A percentile compares a stretch with the other conserved stretches of the same genome.
These are phyloP conservation scores for Sordariomycetes sp. DNA, from an alignment of 2,329 filamentous ascomycete genomes.

Conservation along the genomic window DNA sequence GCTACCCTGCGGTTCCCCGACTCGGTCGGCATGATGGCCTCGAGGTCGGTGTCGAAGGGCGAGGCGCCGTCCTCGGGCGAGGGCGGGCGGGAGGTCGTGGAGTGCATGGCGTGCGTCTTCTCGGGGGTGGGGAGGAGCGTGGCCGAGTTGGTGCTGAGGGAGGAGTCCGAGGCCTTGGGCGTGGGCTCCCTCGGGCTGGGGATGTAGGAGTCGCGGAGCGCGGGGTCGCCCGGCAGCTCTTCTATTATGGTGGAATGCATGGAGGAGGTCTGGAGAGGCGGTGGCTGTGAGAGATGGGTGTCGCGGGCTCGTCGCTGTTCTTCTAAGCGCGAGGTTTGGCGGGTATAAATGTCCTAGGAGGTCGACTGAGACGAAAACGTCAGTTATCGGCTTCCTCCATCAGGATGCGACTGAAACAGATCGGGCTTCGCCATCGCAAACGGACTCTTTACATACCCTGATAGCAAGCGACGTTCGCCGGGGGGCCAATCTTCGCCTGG, in stretches of 20 bases:
- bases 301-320: background rate
- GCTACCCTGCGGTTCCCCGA: constrained; percentile 20
- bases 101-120: constrained; percentile 21
- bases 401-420: too few species aligned
- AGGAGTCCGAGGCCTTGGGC: background rate
- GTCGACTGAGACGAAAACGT: too few species aligned
- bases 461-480: too few species aligned
- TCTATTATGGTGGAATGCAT: background rate
- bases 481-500: too few species aligned
- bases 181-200: background rate
- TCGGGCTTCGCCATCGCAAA: too few species aligned
- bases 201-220: background rate
- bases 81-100: constrained; percentile 30
- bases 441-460: too few species aligned
- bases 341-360: too few species aligned
- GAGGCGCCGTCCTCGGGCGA: constrained; percentile 20
- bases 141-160: background rate
- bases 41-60: constrained; percentile 48
- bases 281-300: too few species aligned
- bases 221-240: background rate
- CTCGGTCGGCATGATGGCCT: constrained; percentile 34
- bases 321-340: background rate
- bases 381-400: too few species aligned
- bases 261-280: background rate
- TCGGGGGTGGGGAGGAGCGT: constrained; percentile 7